These are phyloP conservation scores for Podaxis sp. DNA, from an alignment of 768 basidiomycete genomes.

Conservation along the genomic window DNA sequence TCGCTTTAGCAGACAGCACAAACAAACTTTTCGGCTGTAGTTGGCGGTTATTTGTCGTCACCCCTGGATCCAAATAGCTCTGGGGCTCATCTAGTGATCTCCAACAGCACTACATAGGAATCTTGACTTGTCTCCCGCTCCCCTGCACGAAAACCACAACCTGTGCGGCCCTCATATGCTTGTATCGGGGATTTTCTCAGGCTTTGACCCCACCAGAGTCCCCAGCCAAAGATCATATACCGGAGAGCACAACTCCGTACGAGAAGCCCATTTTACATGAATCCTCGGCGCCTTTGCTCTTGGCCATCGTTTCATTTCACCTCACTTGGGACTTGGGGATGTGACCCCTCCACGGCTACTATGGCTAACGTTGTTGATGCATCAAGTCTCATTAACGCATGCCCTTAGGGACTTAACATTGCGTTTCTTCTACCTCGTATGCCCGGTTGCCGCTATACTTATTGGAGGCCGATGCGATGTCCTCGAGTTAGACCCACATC, in stretches of 20 bases:
- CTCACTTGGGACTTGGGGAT: not conserved
- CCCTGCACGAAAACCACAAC: not conserved
- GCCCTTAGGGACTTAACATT: too few species aligned
- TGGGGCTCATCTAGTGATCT: not conserved
- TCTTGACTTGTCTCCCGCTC: not conserved
- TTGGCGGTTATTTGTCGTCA: conserved; percentile 4
- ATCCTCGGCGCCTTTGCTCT: not conserved
- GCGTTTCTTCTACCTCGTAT: too few species aligned
- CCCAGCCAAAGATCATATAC: not conserved
- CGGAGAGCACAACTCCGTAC: not conserved
- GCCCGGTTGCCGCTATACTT: too few species aligned
- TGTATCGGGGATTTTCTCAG: not conserved
- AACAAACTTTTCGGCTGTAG: conserved; percentile 7
- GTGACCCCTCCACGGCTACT: too few species aligned
- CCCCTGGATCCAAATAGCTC: not conserved
- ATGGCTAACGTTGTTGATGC: too few species aligned
- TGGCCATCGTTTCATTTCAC: not conserved
- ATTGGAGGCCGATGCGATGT: too few species aligned
- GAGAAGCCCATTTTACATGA: not conserved
- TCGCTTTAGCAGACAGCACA: conserved; percentile 6
- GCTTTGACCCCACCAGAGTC: not conserved
- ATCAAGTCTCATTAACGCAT: too few species aligned
- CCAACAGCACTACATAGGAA: not conserved
- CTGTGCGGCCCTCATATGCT: not conserved
- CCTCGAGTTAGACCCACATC: too few species aligned